Evolutionary conservation across 2,329 filamentous ascomycete species (phyloP), one percentile per base, ranked within the genome.

Genomic region (Penicillium nordicum): DNA sequence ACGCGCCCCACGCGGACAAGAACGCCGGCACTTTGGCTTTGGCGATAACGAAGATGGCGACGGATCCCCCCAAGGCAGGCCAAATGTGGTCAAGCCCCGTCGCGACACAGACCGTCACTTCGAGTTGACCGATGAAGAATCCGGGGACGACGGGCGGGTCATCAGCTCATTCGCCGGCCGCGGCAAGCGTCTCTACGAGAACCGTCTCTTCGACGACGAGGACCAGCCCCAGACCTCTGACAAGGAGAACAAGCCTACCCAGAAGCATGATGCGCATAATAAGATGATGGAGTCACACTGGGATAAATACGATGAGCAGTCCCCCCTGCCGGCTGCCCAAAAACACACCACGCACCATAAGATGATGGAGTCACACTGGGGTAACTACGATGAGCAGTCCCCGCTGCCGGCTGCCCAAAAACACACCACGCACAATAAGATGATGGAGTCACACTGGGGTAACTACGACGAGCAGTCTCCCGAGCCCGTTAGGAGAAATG

Each of bases 51-150:
- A 88, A 18, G 69, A 71, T 8, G 52, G 57, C 44, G 7, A 14
- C 23, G 46, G 59, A 9, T 64, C 73, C 6, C 74, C 75, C 0
- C 69, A 71, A 11, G 84, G 70, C 77, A 86, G 59, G 8, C 80
- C 84, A 14, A 79, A 83, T 34, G 80, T 84, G 37, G 78, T 81
- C 66, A 88, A 88, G 70, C 82, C 88, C 37, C 89, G 93, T 57
- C 89, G 86, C 41, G 90, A 95, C 66, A 87, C 88, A 18, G 86
- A 92, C 69, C 78, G 86, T 1, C 91, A 97, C 74, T 97, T 96
- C 69, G 86, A 94, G 59, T 83, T 97, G 67, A 80, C 84, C 52
- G 92, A 97, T 69, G 87, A 92, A 54, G 86, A 84, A 47, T 82
- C 79, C 16, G 80, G 81, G 53, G 67, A 72, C 44, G 58, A 66